phyloP scores from a whole-genome alignment of 2,329 filamentous ascomycete genomes.

The Penicillium sumatraense region DNA sequence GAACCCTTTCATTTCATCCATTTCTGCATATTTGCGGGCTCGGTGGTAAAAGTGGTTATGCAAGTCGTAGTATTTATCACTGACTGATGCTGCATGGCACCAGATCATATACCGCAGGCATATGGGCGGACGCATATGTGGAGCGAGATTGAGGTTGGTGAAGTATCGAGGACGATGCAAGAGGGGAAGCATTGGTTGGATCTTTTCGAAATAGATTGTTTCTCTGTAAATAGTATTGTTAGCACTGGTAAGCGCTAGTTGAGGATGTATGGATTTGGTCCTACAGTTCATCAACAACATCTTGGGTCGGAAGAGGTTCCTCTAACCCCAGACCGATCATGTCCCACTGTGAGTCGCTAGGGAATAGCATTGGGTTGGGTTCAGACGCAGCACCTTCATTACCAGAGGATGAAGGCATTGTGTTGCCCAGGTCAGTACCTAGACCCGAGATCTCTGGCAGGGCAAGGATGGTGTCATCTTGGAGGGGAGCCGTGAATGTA shows the following conservation, averaged over 20 bases:
- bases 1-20: conserved; percentile 88
- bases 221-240: conserved; percentile 49
- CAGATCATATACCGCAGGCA: conserved; percentile 93
- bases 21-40: conserved; percentile 85
- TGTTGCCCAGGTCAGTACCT: conserved; percentile 22
- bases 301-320: conserved; percentile 76
- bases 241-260: too few species aligned
- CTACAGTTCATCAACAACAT: conserved; percentile 84
- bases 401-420: conserved; percentile 32
- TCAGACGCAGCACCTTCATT: conserved; percentile 26
- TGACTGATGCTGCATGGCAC: conserved; percentile 85
- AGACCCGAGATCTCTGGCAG: conserved; percentile 31
- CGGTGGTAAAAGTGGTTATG: conserved; percentile 90
- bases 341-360: conserved; percentile 74
- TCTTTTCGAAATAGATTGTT: conserved; percentile 86
- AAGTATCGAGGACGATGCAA: conserved; percentile 88
- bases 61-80: conserved; percentile 77
- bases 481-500: conserved; percentile 37
- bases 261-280: conserved; percentile 19
- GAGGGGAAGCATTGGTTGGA: conserved; percentile 84
- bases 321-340: conserved; percentile 81
- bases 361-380: conserved; percentile 26
- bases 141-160: conserved; percentile 87
- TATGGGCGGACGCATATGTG: conserved; percentile 81
- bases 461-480: conserved; percentile 28